phyloP scores from a whole-genome alignment of 352 stramenopile species.

The Stephanocyclus meneghinianus region DNA sequence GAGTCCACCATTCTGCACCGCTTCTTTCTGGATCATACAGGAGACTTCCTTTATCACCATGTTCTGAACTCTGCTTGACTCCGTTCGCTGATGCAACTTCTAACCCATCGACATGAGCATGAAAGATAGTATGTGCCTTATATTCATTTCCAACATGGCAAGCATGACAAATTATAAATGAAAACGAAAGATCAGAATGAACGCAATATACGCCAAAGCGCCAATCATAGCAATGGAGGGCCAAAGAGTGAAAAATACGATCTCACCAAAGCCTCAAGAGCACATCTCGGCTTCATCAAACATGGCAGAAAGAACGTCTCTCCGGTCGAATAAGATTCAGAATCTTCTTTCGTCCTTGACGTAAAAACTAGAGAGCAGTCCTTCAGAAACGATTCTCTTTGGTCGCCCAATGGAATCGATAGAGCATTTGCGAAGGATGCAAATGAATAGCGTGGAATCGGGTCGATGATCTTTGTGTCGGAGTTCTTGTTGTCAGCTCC shows the following conservation, averaged over 20 bases:
- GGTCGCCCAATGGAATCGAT: slow-evolving; percentile 32
- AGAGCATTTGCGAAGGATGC: slow-evolving; percentile 60
- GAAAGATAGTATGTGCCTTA: slow-evolving; percentile 66
- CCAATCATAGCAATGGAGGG: too few relatives aligned
- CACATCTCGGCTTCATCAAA: slow-evolving; percentile 76
- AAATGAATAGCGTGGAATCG: slow-evolving; percentile 65
- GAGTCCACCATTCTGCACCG: slow-evolving; percentile 81
- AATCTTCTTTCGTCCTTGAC: slow-evolving; percentile 65
- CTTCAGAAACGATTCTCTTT: slow-evolving; percentile 43
- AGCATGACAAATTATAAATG: too few relatives aligned
- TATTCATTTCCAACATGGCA: not conserved
- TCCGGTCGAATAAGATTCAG: slow-evolving; percentile 66
- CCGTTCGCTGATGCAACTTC: slow-evolving; percentile 82
- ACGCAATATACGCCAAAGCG: too few relatives aligned
- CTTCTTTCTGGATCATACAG: slow-evolving; percentile 74
- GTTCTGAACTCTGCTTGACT: slow-evolving; percentile 50
- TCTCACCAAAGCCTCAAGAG: slow-evolving; percentile 65
- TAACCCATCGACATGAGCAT: slow-evolving; percentile 64
- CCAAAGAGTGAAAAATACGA: not conserved
- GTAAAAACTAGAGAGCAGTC: slow-evolving; percentile 77
- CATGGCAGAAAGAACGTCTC: slow-evolving; percentile 78
- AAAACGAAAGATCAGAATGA: too few relatives aligned
- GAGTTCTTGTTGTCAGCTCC: not conserved
- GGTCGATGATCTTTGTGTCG: slow-evolving; percentile 36
- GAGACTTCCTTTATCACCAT: slow-evolving; percentile 16